Evolutionary conservation across 257 asterid species (phyloP).

Genomic region (Solanum peruvianum): DNA sequence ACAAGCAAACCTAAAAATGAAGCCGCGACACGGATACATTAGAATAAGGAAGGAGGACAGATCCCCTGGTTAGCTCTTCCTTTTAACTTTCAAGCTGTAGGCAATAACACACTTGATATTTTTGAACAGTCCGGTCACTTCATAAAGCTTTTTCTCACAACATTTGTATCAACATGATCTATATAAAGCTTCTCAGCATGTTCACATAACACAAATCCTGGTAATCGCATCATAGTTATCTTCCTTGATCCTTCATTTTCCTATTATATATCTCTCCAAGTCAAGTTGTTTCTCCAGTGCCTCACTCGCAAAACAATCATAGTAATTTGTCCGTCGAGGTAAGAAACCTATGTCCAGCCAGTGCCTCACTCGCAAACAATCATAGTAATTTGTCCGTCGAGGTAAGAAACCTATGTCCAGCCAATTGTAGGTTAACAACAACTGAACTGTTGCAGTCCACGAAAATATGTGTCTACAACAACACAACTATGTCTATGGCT

Average conservation of each 20-base stretch:
- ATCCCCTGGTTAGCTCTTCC: neutral
- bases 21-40: neutral
- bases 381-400: neutral
- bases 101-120: neutral
- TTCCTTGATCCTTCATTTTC: neutral
- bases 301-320: neutral
- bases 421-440: neutral
- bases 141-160: neutral
- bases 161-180: neutral
- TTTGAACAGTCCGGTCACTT: neutral
- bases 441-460: neutral
- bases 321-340: neutral
- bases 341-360: neutral
- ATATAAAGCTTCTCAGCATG: neutral
- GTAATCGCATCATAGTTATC: neutral
- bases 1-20: neutral
- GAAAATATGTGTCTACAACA: neutral
- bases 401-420: neutral
- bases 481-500: neutral
- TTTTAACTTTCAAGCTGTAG: neutral
- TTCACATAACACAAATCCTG: neutral
- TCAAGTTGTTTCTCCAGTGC: neutral
- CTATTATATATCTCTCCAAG: neutral
- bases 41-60: neutral
- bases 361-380: neutral